These are phyloP conservation scores for Picochlorum sp. DNA, from an alignment of 139 green algal genomes.

Conservation along the genomic window DNA sequence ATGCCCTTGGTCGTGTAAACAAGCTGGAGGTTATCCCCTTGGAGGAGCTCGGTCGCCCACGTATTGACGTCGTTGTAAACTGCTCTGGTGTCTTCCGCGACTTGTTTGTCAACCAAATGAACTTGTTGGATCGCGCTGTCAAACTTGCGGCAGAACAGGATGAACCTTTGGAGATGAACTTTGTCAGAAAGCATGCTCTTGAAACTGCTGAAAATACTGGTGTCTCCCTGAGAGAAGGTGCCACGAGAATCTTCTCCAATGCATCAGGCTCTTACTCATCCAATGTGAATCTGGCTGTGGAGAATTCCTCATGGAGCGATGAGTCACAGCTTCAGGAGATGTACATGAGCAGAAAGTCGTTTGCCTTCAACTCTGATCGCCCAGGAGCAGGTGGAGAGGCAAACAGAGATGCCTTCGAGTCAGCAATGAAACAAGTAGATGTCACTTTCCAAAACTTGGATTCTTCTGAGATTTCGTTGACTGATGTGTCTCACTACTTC, in stretches of 20 bases:
- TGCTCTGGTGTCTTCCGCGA: conserved; percentile 99
- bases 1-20: conserved; percentile 96
- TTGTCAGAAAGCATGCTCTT: conserved; percentile 95
- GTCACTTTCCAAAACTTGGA: conserved; percentile 99
- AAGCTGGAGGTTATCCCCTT: conserved; percentile 98
- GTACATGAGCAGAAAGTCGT: conserved; percentile 94
- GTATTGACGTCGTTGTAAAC: conserved; percentile 98
- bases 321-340: conserved; percentile 94
- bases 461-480: conserved; percentile 94
- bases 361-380: conserved; percentile 94
- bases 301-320: conserved; percentile 93
- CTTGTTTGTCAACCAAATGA: conserved; percentile 99
- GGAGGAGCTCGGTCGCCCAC: conserved; percentile 90
- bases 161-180: conserved; percentile 98
- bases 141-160: conserved; percentile 97
- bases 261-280: conserved; percentile 87
- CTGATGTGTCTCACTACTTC: conserved; percentile 92
- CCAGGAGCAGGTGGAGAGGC: conserved; percentile 84
- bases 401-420: conserved; percentile 82
- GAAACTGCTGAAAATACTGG: conserved; percentile 87
- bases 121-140: conserved; percentile 90
- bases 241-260: conserved; percentile 96
- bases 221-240: conserved; percentile 74
- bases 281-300: conserved; percentile 98
- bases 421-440: conserved; percentile 93